Base-by-base conservation (phyloP, 805 yeast genomes). In the Schwanniomyces polymorphus region DNA sequence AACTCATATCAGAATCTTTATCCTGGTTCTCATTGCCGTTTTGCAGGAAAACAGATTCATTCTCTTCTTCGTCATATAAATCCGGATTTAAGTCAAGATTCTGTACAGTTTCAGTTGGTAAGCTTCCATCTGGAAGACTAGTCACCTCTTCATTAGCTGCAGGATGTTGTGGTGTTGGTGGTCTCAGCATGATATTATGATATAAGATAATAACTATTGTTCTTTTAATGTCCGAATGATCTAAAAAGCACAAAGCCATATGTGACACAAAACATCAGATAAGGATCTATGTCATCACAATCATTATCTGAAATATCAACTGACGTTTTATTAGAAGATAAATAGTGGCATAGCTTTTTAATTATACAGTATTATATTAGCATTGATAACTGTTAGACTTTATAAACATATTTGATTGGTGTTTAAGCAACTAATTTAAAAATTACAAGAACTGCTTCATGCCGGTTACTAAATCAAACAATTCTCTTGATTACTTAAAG, bases 61-160 rank as follows among this genome's bases (percentile, higher is more conserved):
- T 27, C 43, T 52, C 60, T 5, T 55, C 58, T 2, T 56, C 63
- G 29, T 63, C 70, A 39, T 67, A 65, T 44, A 72, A 53, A 9
- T 66, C 75, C 1, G 76, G 77, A 50, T 73, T 72, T 48, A 73
- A 58, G 41, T 71, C 75, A 34, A 73, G 52, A 41, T 63, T 63
- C n/a, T 46, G 54, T n/a, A 56, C 34, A 17, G 50, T 45, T 12
- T 52, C 34, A 8, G 47, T 46, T n/a, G 55, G 59, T 34, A 67
- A 49, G 23, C 51, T 44, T 4, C 58, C 68, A 14, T 45, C 47
- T 0, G 74, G 74, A 14, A 70, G 42, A 18, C 49, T 47, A 8
- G 41, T 27, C 3, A 68, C 61, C 46, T 70, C 75, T 47, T 62
- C 69, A 51, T 70, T 64, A 7, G 71, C 60, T 7, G 53, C 66